These are phyloP conservation scores for Candida chilensis DNA, from an alignment of 805 yeast genomes.

Conservation along the genomic window DNA sequence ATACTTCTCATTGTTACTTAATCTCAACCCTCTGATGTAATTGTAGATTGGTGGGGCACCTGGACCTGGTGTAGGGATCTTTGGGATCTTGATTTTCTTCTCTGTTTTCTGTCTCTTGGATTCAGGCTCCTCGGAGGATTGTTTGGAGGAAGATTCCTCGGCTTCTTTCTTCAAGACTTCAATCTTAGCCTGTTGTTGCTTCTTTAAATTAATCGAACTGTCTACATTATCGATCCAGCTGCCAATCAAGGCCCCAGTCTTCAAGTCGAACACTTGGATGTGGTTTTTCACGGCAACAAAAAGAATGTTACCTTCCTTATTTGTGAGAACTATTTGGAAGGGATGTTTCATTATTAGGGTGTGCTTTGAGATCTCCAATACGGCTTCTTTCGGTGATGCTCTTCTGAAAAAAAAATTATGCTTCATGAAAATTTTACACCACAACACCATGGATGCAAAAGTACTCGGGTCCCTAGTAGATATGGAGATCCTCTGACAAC, in stretches of 20 bases:
- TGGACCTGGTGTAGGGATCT: constrained; percentile 53
- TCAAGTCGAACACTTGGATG: constrained; percentile 40
- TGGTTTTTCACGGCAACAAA: constrained; percentile 52
- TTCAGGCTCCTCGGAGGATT: constrained; percentile 5
- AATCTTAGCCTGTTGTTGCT: constrained; percentile 33
- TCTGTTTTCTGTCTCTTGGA: constrained; percentile 19
- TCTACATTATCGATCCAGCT: constrained; percentile 57
- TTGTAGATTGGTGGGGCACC: constrained; percentile 64
- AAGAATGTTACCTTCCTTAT: constrained; percentile 32
- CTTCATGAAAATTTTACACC: too few relatives aligned
- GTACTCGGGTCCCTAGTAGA: too few relatives aligned
- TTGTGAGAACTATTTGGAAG: constrained; percentile 46
- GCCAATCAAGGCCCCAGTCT: constrained; percentile 35
- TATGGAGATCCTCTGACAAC: too few relatives aligned
- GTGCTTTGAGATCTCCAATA: too few relatives aligned
- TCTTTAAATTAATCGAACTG: constrained; percentile 31
- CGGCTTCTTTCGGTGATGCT: too few relatives aligned
- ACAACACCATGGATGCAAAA: too few relatives aligned
- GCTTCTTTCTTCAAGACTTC: constrained; percentile 20
- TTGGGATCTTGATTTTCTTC: constrained; percentile 26
- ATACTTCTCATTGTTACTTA: constrained; percentile 43
- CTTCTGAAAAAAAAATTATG: too few relatives aligned
- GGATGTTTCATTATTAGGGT: constrained; percentile 82
- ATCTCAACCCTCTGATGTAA: constrained; percentile 53
- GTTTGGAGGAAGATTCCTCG: constrained; percentile 8